A percentile compares a stretch with the other conserved stretches of the same genome.
phyloP scores from a whole-genome alignment of 2,329 filamentous ascomycete species.

The Penicillium sp. region DNA sequence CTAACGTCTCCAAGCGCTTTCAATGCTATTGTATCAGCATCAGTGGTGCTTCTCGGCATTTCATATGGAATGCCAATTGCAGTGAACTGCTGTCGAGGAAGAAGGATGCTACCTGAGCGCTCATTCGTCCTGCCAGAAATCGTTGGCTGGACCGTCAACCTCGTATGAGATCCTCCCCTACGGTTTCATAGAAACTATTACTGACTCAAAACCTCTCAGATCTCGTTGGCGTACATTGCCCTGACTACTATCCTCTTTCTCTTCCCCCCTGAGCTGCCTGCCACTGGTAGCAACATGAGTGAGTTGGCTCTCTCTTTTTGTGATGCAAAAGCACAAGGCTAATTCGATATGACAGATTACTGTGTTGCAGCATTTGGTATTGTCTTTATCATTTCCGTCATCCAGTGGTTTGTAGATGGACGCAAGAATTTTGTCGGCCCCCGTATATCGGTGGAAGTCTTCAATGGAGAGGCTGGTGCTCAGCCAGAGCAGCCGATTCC shows the following conservation, averaged over 20 bases:
- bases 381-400: constrained; percentile 55
- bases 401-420: constrained; percentile 62
- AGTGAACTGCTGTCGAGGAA: constrained; percentile 66
- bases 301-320: constrained; percentile 25
- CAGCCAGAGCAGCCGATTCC: constrained; percentile 20
- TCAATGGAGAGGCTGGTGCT: constrained; percentile 24
- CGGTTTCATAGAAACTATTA: neutral
- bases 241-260: constrained; percentile 74
- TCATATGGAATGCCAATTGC: constrained; percentile 72
- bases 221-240: constrained; percentile 59
- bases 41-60: constrained; percentile 68
- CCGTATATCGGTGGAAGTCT: constrained; percentile 43
- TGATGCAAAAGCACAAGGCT: neutral
- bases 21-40: constrained; percentile 68
- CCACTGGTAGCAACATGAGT: constrained; percentile 68
- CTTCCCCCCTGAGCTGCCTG: constrained; percentile 66
- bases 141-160: constrained; percentile 61
- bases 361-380: constrained; percentile 56
- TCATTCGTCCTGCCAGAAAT: constrained; percentile 54
- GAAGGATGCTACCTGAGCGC: constrained; percentile 62
- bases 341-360: constrained; percentile 33
- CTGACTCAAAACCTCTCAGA: constrained; percentile 42
- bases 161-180: constrained; percentile 35
- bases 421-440: constrained; percentile 60
- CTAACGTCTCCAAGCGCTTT: constrained; percentile 51